Base-by-base conservation (phyloP, 1,284 basidiomycete genomes). In the Cystodermella granulosa region DNA sequence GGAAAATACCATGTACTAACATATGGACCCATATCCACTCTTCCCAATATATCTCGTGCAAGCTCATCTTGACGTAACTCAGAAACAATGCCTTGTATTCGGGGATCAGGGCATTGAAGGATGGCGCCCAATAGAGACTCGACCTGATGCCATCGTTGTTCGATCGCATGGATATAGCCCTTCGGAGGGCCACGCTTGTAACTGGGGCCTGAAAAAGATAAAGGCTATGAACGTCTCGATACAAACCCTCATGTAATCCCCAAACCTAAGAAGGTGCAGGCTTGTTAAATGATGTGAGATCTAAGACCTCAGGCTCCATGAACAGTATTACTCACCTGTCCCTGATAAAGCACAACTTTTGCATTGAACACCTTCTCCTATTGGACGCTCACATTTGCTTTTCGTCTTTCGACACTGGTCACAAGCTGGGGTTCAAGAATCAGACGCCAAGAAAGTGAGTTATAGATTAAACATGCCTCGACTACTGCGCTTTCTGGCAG, bases 121-220 rank as follows among this genome's bases (percentile, higher is more conserved):
- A 92, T 74, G 20, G 83, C 80, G 21, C 87, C 89, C 4, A 92
- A 72, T 11, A 92, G 67, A 11, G 88, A 86, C 63, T 92, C 90
- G 57, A 91, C 87, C 60, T 91, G 86, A 57, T 92, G 89, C 78
- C 90, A 86, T 55, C 89, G 69, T 49, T 88, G 86, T 66, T 92
- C 89, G 49, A 92, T 90, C 28, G 89, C 89, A 61, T 89, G 86
- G 45, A 92, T 91, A 61, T 92, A 92, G 18, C 90, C 90, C 61
- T 89, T 90, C 4, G 89, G 88, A 13, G 89, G 88, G n/a, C 86
- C 85, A 16, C 86, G 79, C 59, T 91, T 90, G 63, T 85, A 85
- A 57, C 81, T 87, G 0, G 86, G 84, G 35, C 87, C 85, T 87
- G 46, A 23, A 34, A 16, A 34, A 24, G 6, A 24, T 43, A 44